phyloP scores from a whole-genome alignment of 768 basidiomycete species.

The Clitopilus hobsonii region DNA sequence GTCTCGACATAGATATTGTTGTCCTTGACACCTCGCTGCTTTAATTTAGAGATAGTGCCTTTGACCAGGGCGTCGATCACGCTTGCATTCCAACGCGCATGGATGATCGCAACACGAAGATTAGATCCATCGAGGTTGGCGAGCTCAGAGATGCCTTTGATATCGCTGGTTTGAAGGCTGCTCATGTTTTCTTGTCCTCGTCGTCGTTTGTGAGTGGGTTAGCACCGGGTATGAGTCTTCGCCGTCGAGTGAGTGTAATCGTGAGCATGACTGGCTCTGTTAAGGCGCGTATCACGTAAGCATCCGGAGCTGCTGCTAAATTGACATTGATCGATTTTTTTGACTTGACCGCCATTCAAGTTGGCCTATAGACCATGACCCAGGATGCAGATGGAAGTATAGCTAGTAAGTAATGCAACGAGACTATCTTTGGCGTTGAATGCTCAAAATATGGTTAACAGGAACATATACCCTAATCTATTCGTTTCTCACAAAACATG shows the following conservation, averaged over 20 bases:
- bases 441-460: slow-evolving; percentile 25
- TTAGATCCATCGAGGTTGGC: slow-evolving; percentile 69
- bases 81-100: slow-evolving; percentile 91
- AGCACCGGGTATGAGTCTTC: slow-evolving; percentile 26
- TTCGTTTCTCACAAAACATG: slow-evolving; percentile 61
- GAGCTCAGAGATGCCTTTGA: slow-evolving; percentile 75
- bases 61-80: slow-evolving; percentile 83
- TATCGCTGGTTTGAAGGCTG: slow-evolving; percentile 32
- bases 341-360: background rate
- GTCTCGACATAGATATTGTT: slow-evolving; percentile 87
- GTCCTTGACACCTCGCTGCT: slow-evolving; percentile 81
- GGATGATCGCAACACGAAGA: slow-evolving; percentile 87
- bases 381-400: slow-evolving; percentile 38
- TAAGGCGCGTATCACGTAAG: slow-evolving; percentile 5
- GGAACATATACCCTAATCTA: slow-evolving; percentile 77
- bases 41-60: slow-evolving; percentile 77
- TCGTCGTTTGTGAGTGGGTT: slow-evolving; percentile 13
- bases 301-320: background rate
- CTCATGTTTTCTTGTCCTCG: slow-evolving; percentile 28
- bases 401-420: slow-evolving; percentile 40
- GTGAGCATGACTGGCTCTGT: slow-evolving; percentile 11
- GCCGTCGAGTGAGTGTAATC: too few species aligned
- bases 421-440: background rate
- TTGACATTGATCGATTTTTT: slow-evolving; percentile 7
- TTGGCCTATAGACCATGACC: slow-evolving; percentile 2